Evolutionary conservation across 306 rosid species (phyloP).

Genomic region (Quercus rubra): DNA sequence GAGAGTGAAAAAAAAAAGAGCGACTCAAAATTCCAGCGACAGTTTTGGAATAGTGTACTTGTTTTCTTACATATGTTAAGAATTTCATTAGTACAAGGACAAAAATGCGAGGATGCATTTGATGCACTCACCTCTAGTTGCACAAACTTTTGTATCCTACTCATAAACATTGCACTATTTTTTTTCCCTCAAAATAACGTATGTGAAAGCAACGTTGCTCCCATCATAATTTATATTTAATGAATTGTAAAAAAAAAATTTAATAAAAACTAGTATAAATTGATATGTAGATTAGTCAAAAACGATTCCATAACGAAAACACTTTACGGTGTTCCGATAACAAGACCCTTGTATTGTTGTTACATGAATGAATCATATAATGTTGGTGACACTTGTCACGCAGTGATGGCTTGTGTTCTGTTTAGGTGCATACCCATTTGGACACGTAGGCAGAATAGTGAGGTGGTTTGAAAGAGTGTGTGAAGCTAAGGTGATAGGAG

Average conservation of each 20-base stretch:
- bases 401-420: not conserved
- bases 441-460: not conserved
- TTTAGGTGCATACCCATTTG: not conserved
- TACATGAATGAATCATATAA: no score
- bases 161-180: no score
- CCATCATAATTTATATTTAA: no score
- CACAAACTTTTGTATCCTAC: not conserved
- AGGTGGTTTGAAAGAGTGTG: conserved; percentile 20
- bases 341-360: not conserved
- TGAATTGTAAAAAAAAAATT: no score
- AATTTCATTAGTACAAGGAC: not conserved
- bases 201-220: no score
- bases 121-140: not conserved
- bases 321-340: no score
- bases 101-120: not conserved
- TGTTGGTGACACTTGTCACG: not conserved
- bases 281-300: no score
- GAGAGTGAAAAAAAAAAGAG: conserved; percentile 3
- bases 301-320: no score
- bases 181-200: no score
- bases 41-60: conserved; percentile 11
- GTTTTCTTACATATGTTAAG: conserved; percentile 26
- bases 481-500: conserved; percentile 21
- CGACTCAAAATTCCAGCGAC: not conserved
- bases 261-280: no score